Evolutionary conservation across 2,329 filamentous ascomycete genomes (phyloP), one percentile per base, ranked within the genome.

Genomic region (Aspergillus piperis): DNA sequence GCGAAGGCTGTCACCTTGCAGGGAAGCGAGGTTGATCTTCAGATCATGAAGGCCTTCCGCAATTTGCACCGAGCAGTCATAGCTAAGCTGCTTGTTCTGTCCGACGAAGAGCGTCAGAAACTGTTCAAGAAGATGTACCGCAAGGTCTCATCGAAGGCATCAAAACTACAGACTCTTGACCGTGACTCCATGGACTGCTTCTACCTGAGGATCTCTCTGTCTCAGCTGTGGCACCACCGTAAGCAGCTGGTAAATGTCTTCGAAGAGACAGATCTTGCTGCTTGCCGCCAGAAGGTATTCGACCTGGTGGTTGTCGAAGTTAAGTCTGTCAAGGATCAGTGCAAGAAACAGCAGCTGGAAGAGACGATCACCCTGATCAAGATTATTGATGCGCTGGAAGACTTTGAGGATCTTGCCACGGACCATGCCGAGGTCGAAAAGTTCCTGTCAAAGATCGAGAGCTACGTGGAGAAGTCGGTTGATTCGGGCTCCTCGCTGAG

Each of bases 361-460:
- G 68, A 73, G 25, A 72, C 70, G 8, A 68, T 76, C 25, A 72
- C 71, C 7, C 62, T 78, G 15, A 73, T 73, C 27, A 76, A 76
- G 54, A 72, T 71, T 10, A 68, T 78, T 23, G 74, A 75, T 67
- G 70, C 73, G 11, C 62, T 78, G 42, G 76, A 78, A 57, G 72
- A 77, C 39, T 77, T 79, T 59, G 74, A 76, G 60, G 75, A 78
- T 54, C 61, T 78, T 17, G 68, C 70, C 5, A 66, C 64, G 19
- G 69, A 71, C 38, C 72, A 73, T 58, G 66, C 67, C 15, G 73
- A 77, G 27, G 72, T 73, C 10, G 72, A 71, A 13, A 75, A 75
- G 41, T 71, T 71, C 57, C 48, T 78, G 32, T 66, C 66, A 41
- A 75, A 76, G 63, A 72, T 77, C 38, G 73, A 76, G 55, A 69